A percentile compares a stretch with the other conserved stretches of the same genome.
phyloP scores from a whole-genome alignment of 73 alveolate species.

The Blepharisma stoltei region DNA sequence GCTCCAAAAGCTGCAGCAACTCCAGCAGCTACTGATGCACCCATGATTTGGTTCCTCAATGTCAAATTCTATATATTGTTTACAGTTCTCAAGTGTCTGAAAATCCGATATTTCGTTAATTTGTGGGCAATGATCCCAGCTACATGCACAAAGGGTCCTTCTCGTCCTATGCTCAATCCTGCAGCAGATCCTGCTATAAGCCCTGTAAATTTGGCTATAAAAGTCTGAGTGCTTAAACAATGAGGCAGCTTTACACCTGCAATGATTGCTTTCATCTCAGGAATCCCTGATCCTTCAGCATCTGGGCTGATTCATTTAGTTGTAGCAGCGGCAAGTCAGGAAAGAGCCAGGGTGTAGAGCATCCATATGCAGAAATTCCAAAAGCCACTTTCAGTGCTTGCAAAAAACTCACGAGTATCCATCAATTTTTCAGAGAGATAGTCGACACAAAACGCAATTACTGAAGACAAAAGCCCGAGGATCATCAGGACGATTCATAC shows the following conservation, averaged over 20 bases:
- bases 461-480: slow-evolving; percentile 22
- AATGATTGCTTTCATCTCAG: slow-evolving; percentile 88
- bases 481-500: slow-evolving; percentile 1
- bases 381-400: slow-evolving; percentile 10
- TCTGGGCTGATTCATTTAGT: slow-evolving; percentile 81
- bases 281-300: slow-evolving; percentile 96
- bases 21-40: slow-evolving; percentile 88
- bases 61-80: slow-evolving; percentile 40
- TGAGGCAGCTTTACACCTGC: slow-evolving; percentile 80
- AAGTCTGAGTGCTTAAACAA: slow-evolving; percentile 72
- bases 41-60: slow-evolving; percentile 59
- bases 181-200: slow-evolving; percentile 74
- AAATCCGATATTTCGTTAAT: slow-evolving; percentile 57
- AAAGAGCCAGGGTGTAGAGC: slow-evolving; percentile 45
- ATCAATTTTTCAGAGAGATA: slow-evolving; percentile 16
- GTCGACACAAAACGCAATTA: slow-evolving; percentile 3
- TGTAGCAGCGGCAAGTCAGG: slow-evolving; percentile 67
- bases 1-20: slow-evolving; percentile 92
- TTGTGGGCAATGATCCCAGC: slow-evolving; percentile 78
- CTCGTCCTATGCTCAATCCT: slow-evolving; percentile 91
- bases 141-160: slow-evolving; percentile 93
- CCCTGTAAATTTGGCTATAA: slow-evolving; percentile 84
- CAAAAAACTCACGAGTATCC: slow-evolving; percentile 25
- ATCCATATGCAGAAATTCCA: slow-evolving; percentile 62
- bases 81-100: slow-evolving; percentile 56